These are phyloP conservation scores for Adansonia gregorii DNA, from an alignment of 441 rosid species.

Conservation along the genomic window DNA sequence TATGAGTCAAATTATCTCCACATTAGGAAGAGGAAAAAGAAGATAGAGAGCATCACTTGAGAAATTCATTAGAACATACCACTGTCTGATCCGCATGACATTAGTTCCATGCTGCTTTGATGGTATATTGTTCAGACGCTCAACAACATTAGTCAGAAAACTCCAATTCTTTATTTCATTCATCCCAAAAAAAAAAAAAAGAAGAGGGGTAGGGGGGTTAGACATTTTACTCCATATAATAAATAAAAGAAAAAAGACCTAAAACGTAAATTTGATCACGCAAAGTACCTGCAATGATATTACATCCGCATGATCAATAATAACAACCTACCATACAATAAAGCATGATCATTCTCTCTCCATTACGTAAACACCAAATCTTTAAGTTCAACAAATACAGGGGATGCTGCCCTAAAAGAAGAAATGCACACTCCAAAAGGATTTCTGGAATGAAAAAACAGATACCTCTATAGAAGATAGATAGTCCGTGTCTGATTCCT, in stretches of 20 bases:
- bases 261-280: slow-evolving; percentile 32
- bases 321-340: slow-evolving; percentile 64
- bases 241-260: slow-evolving; percentile 11
- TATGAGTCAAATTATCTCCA: slow-evolving; percentile 23
- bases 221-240: slow-evolving; percentile 20
- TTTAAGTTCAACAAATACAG: slow-evolving; percentile 12
- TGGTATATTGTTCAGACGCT: slow-evolving; percentile 70
- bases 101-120: slow-evolving; percentile 83
- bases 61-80: slow-evolving; percentile 46
- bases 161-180: slow-evolving; percentile 79
- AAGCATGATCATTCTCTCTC: slow-evolving; percentile 24
- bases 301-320: slow-evolving; percentile 93
- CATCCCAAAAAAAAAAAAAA: slow-evolving; percentile 16
- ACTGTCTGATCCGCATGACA: slow-evolving; percentile 86
- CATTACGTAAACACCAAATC: slow-evolving; percentile 22
- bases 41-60: background rate
- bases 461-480: slow-evolving; percentile 94
- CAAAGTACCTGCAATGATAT: slow-evolving; percentile 86
- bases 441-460: slow-evolving; percentile 11
- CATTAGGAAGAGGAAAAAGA: background rate
- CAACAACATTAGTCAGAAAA: slow-evolving; percentile 61
- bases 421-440: slow-evolving; percentile 25
- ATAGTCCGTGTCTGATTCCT: slow-evolving; percentile 80
- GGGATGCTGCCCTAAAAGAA: background rate
- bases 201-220: background rate